A percentile compares a stretch with the other conserved stretches of the same genome.
phyloP scores from a whole-genome alignment of 208 protist genomes.

The Wallacemonas rigidus region DNA sequence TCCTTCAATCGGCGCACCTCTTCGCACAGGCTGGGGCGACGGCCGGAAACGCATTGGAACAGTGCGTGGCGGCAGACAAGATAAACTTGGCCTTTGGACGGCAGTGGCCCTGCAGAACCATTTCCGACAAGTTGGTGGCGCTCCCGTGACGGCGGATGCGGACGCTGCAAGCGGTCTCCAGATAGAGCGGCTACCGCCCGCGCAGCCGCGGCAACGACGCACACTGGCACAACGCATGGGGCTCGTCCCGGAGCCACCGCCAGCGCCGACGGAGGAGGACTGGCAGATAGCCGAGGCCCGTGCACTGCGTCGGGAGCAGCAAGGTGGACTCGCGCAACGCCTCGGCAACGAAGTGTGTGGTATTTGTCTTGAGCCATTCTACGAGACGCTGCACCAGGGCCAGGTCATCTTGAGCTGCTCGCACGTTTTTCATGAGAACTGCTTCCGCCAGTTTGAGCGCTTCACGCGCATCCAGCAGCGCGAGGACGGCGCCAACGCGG shows the following conservation, averaged over 20 bases:
- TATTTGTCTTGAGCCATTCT: slow-evolving; percentile 83
- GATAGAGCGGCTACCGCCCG: slow-evolving; percentile 27
- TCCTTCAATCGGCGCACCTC: slow-evolving; percentile 41
- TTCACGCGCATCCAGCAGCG: slow-evolving; percentile 57
- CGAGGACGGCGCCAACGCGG: slow-evolving; percentile 30
- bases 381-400: slow-evolving; percentile 41
- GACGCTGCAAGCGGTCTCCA: slow-evolving; percentile 15
- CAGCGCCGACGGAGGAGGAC: slow-evolving; percentile 62
- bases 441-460: slow-evolving; percentile 84
- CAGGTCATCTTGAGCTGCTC: slow-evolving; percentile 87
- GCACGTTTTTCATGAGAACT: slow-evolving; percentile 86
- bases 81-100: slow-evolving; percentile 78
- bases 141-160: not conserved
- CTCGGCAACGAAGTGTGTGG: slow-evolving; percentile 44
- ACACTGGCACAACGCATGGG: slow-evolving; percentile 88
- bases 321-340: not conserved
- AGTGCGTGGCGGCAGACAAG: slow-evolving; percentile 28
- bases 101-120: slow-evolving; percentile 89
- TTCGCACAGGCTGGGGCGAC: slow-evolving; percentile 34
- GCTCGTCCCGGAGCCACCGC: slow-evolving; percentile 69
- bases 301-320: slow-evolving; percentile 50
- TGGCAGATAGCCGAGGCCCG: slow-evolving; percentile 59
- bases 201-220: slow-evolving; percentile 39
- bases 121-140: slow-evolving; percentile 51
- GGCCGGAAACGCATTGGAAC: slow-evolving; percentile 5